phyloP scores from a whole-genome alignment of 345 rosid genomes.

The Rubroshorea leprosula region DNA sequence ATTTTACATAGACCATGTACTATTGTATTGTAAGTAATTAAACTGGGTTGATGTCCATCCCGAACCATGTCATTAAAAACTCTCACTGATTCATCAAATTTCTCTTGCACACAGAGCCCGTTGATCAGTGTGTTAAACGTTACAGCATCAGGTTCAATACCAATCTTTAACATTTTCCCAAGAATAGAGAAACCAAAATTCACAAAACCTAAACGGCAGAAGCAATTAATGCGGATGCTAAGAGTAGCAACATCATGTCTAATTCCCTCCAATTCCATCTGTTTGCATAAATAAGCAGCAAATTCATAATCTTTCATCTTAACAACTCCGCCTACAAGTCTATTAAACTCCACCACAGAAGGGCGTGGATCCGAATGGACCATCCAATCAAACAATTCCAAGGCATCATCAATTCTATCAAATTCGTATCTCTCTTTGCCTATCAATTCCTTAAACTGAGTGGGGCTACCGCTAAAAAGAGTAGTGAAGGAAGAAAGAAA shows the following conservation, averaged over 20 bases:
- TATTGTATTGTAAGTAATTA: neutral
- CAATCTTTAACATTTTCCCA: constrained; percentile 6
- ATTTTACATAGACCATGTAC: constrained; percentile 8
- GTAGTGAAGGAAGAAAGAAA: neutral
- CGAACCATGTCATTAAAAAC: neutral
- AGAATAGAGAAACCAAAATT: neutral
- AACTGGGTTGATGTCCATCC: neutral
- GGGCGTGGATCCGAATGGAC: neutral
- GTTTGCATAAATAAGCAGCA: neutral
- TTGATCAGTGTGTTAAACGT: constrained; percentile 1
- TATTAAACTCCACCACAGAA: neutral
- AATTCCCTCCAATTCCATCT: neutral
- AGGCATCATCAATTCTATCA: neutral
- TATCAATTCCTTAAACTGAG: no score
- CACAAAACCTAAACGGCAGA: neutral
- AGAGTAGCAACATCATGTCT: neutral
- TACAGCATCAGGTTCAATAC: neutral
- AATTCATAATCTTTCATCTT: neutral
- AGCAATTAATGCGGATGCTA: neutral
- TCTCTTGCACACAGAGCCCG: neutral
- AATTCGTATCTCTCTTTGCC: neutral
- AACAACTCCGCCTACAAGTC: neutral
- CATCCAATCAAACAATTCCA: neutral
- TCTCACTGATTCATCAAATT: neutral
- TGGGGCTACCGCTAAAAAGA: no score